Evolutionary conservation across 768 basidiomycete species (phyloP), one percentile per base, ranked within the genome.

Genomic region (Lactarius sp.): DNA sequence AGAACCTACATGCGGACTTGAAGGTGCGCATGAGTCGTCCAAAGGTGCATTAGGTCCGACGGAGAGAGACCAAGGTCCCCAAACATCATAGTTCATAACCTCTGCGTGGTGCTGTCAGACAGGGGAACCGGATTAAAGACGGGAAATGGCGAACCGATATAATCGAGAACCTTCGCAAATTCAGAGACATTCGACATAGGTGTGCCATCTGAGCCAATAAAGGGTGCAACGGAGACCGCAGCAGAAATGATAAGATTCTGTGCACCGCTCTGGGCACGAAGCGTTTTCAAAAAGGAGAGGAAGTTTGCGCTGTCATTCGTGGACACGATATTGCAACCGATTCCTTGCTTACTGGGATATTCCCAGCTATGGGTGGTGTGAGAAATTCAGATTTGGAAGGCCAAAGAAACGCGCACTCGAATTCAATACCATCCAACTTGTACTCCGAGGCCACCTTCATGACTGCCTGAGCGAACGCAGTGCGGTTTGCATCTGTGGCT

Each of bases 31-130:
- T 2, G 81, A 78, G 75, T 97, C 87, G 61, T 85, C 77, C 56
- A 97, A 78, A 8, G 95, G 93, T 6, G 94, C 87, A 73, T 92
- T 92, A n/a, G 95, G 85, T 1, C 94, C 93, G 60, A 82, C 78
- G 67, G 84, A 71, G 64, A 77, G 72, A 53, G 80, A 78, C 71
- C 81, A 81, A 16, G 78, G 76, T 16, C 85, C 83, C 69, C 76
- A 80, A 57, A 88, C 75, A 68, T 88, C 87, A 73, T 88, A 89
- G 72, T 83, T 84, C 87, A 89, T 89, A 52, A 86, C 76, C 42
- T 66, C 64, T 65, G 33, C 13, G 39, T 27, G 27, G 4, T 41
- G 39, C 39, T 13, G 39, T 41, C 39, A 41, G 39, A 41, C 39
- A 41, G 12, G 13, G 84, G 46, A 47, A 47, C 46, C 8, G 27